Evolutionary conservation across 2,329 filamentous ascomycete species (phyloP).

Genomic region (Microsporum canis): DNA sequence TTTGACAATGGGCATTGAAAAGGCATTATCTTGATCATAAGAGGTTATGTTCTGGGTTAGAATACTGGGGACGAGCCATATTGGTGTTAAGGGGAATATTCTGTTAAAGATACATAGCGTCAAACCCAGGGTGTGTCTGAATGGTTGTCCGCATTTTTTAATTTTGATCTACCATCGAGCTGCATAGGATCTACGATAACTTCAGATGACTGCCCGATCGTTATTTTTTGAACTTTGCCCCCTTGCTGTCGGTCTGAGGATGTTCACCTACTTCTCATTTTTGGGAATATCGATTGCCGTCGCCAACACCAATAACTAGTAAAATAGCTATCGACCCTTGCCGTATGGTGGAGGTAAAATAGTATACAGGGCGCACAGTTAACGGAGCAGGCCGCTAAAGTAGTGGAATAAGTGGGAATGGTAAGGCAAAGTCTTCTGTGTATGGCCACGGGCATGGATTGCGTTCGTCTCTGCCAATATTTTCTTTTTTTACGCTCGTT

Average conservation of each 20-base stretch:
- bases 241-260: not conserved
- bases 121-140: not conserved
- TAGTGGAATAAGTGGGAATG: too few relatives aligned
- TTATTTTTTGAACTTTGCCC: not conserved
- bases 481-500: too few relatives aligned
- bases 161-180: not conserved
- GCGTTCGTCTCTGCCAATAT: too few relatives aligned
- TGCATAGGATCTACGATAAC: not conserved
- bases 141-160: not conserved
- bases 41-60: not conserved
- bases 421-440: too few relatives aligned
- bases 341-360: too few relatives aligned
- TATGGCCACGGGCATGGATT: too few relatives aligned
- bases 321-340: too few relatives aligned
- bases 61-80: not conserved
- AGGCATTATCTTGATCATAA: not conserved
- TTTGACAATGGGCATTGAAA: not conserved
- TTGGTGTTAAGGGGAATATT: not conserved
- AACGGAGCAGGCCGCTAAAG: too few relatives aligned
- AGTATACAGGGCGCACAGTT: too few relatives aligned
- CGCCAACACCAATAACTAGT: too few relatives aligned
- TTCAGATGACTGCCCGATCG: not conserved
- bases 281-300: too few relatives aligned
- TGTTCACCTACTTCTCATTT: not conserved
- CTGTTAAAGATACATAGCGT: not conserved